Evolutionary conservation across 1,139 yeast genomes (phyloP), one percentile per base, ranked within the genome.

Genomic region (Meyerozyma sp.): DNA sequence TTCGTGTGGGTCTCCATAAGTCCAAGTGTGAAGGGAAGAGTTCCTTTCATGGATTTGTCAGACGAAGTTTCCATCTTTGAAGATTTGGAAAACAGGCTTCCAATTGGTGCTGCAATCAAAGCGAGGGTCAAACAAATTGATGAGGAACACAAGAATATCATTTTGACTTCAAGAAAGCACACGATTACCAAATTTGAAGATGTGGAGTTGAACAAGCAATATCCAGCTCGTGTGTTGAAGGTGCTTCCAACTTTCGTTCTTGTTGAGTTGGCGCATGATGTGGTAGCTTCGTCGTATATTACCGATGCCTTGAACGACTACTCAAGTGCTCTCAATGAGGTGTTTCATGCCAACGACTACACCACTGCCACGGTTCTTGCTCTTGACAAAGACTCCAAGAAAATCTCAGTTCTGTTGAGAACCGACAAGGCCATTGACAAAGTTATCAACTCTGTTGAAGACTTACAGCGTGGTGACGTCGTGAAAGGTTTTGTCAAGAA

Each of bases 261-360:
- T 47, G 84, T 87, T 39, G 87, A 83, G 50, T 64, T 88, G 39
- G 87, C 88, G 18, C 73, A 73, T 29, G 72, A 71, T 40, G 70
- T 84, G 16, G 70, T 74, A 44, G 96, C 89, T 27, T 73, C 82
- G 49, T 79, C 90, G 4, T 82, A 72, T 58, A 74, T 83, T 41
- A 84, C 95, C 4, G 96, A 90, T 62, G 90, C 95, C 13, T 70
- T 87, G 51, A 79, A 84, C 54, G 85, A 88, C 55, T 88, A 81
- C 58, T 70, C 81, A 27, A 69, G 73, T 26, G 71, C 79, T 39
- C 65, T 84, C 44, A 72, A 70, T 14, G 73, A 71, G n/a, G 71
- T 68, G 1, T 88, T 73, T 60, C 65, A 72, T 28, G 63, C 70
- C 10, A 82, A 82, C 50, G 81, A 81, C 47, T 71, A 80, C 41